These are phyloP conservation scores for Asterochloris erici DNA, from an alignment of 139 green algal species.

Conservation along the genomic window DNA sequence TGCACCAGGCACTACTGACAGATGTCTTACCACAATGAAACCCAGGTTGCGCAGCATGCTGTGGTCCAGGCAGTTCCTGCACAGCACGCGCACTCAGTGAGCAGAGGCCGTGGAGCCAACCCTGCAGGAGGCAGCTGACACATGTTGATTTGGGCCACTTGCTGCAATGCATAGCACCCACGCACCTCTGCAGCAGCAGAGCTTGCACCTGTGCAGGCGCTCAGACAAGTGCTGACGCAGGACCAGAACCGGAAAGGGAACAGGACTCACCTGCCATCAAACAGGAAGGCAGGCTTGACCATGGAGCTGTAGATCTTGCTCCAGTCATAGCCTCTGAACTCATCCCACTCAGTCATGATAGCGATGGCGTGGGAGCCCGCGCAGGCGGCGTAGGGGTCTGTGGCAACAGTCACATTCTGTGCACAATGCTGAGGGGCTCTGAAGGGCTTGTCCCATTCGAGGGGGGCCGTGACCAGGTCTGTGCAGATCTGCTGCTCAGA, in stretches of 20 bases:
- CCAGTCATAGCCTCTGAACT: conserved; percentile 90
- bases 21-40: conserved; percentile 76
- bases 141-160: no score
- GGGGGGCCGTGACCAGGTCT: conserved; percentile 82
- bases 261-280: conserved; percentile 95
- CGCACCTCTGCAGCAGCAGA: no score
- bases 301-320: conserved; percentile 79
- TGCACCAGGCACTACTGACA: no score
- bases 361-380: conserved; percentile 81
- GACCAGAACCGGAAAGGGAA: no score
- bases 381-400: conserved; percentile 58
- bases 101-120: no score
- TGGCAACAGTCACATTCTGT: conserved; percentile 48
- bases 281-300: conserved; percentile 98
- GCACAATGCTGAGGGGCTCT: conserved; percentile 31
- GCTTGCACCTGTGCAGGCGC: no score
- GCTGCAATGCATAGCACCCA: no score
- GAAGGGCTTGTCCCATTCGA: conserved; percentile 90
- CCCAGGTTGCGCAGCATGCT: conserved; percentile 87
- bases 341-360: conserved; percentile 98
- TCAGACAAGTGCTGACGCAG: no score
- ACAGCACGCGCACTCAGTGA: no score
- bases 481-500: conserved; percentile 73
- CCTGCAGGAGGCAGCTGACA: no score
- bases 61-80: conserved; percentile 89